Conservation (phyloP, 805 yeast species). For the Starmera quercuum region DNA sequence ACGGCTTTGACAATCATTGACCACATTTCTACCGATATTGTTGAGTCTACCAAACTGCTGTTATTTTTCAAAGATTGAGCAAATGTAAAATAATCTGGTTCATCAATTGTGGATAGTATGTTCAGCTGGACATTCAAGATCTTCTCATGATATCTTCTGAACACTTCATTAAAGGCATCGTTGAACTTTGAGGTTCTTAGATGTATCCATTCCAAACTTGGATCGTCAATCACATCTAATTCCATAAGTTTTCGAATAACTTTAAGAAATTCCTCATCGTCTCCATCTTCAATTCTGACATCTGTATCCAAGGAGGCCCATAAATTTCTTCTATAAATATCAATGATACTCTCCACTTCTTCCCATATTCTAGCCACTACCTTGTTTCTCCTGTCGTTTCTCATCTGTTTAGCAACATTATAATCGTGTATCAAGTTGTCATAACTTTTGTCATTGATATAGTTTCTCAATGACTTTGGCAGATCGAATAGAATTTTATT, state of each 20-base stretch:
- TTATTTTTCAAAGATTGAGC: constrained; percentile 9
- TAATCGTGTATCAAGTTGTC: constrained; percentile 51
- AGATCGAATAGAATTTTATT: constrained; percentile 49
- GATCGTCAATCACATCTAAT: constrained; percentile 56
- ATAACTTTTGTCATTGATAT: constrained; percentile 44
- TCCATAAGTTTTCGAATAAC: constrained; percentile 51
- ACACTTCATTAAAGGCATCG: constrained; percentile 30
- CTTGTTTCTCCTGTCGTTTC: constrained; percentile 17
- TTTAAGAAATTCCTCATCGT: constrained; percentile 27
- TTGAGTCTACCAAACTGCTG: constrained; percentile 39
- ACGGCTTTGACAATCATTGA: constrained; percentile 33
- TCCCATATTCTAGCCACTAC: constrained; percentile 48
- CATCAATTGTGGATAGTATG: constrained; percentile 30
- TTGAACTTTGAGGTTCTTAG: constrained; percentile 37
- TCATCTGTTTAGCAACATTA: constrained; percentile 35
- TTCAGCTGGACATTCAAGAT: constrained; percentile 31
- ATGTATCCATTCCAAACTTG: constrained; percentile 55
- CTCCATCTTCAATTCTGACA: constrained; percentile 7
- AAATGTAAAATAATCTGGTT: constrained; percentile 24
- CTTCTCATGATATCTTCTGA: constrained; percentile 32
- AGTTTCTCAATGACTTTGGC: constrained; percentile 39
- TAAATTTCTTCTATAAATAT: constrained; percentile 42
- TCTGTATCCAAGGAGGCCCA: constrained; percentile 37
- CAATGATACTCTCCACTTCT: constrained; percentile 46
- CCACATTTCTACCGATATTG: constrained; percentile 56